phyloP scores from a whole-genome alignment of 2,329 filamentous ascomycete species.

The Hymenoscyphus infarciens region DNA sequence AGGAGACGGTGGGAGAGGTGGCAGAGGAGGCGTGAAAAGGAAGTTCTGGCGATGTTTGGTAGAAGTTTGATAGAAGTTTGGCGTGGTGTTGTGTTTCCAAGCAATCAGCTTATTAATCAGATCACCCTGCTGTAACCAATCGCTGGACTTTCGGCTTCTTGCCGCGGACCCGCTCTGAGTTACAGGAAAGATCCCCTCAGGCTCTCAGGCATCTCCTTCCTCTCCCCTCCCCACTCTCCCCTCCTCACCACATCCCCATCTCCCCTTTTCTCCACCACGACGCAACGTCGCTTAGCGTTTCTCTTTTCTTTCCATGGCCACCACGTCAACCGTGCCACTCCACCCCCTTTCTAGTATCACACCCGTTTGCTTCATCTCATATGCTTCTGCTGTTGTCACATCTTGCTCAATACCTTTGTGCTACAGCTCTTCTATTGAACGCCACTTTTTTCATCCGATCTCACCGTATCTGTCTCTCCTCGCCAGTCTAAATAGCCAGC shows the following conservation, averaged over 20 bases:
- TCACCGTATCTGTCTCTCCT: background rate
- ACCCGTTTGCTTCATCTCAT: constrained; percentile 5
- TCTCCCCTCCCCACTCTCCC: background rate
- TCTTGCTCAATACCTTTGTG: constrained; percentile 8
- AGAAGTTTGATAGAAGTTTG: background rate
- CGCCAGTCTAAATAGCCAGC: background rate
- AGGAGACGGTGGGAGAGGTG: too few relatives aligned
- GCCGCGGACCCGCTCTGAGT: background rate
- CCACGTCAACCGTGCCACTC: constrained; percentile 7
- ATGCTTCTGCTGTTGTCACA: constrained; percentile 3
- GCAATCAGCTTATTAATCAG: background rate
- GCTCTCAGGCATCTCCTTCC: too few relatives aligned
- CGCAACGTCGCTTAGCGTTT: background rate
- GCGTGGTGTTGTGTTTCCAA: background rate
- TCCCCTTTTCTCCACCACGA: background rate
- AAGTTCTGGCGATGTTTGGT: constrained; percentile 7
- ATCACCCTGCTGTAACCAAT: background rate
- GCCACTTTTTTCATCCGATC: constrained; percentile 2
- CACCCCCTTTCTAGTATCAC: constrained; percentile 4
- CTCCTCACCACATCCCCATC: background rate
- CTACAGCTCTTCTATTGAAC: constrained; percentile 5
- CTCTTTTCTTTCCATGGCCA: background rate
- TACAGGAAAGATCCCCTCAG: too few relatives aligned
- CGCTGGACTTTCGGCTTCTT: background rate
- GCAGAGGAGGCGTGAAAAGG: background rate